Percentiles rank a stretch among this genome's conserved stretches.
Evolutionary conservation across 2,329 filamentous ascomycete genomes (phyloP).

Genomic region (Chaetomium strumarium): DNA sequence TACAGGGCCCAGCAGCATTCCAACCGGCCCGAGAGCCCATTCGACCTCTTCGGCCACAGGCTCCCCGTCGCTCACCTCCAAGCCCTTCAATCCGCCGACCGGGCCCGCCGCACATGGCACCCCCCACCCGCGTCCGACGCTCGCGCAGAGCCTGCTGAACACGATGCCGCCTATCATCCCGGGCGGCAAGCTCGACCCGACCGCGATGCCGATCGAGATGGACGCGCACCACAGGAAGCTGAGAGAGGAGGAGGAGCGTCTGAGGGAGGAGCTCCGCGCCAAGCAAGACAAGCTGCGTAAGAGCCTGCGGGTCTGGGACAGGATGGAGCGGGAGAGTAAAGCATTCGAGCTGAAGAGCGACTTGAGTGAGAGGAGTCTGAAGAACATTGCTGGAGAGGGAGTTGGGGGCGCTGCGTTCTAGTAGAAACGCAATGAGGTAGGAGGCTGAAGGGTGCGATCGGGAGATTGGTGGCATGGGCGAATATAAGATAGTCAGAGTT

Average conservation of each 20-base stretch:
- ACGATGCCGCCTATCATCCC: constrained; percentile 47
- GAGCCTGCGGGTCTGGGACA: constrained; percentile 48
- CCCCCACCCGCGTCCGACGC: constrained; percentile 36
- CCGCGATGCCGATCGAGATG: constrained; percentile 44
- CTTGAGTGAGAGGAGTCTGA: constrained; percentile 50
- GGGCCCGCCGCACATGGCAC: constrained; percentile 39
- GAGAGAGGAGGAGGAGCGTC: constrained; percentile 52
- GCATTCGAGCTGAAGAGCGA: constrained; percentile 51
- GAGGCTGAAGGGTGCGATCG: neutral
- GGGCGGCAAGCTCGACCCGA: constrained; percentile 49
- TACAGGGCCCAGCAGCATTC: constrained; percentile 36
- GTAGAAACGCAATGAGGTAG: neutral
- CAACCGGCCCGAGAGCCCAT: constrained; percentile 43
- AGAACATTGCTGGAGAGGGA: constrained; percentile 51
- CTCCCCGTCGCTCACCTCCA: constrained; percentile 32
- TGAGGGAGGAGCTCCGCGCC: constrained; percentile 46
- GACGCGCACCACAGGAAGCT: constrained; percentile 50
- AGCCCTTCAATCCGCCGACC: constrained; percentile 53
- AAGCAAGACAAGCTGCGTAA: constrained; percentile 52
- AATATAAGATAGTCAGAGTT: neutral
- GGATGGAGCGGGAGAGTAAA: constrained; percentile 48
- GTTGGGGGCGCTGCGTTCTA: constrained; percentile 51
- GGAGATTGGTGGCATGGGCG: neutral
- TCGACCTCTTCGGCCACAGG: constrained; percentile 27
- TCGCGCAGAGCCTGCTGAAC: constrained; percentile 48